These are phyloP conservation scores for Geotrichum armillariae DNA, from an alignment of 1,139 yeast species.

Conservation along the genomic window DNA sequence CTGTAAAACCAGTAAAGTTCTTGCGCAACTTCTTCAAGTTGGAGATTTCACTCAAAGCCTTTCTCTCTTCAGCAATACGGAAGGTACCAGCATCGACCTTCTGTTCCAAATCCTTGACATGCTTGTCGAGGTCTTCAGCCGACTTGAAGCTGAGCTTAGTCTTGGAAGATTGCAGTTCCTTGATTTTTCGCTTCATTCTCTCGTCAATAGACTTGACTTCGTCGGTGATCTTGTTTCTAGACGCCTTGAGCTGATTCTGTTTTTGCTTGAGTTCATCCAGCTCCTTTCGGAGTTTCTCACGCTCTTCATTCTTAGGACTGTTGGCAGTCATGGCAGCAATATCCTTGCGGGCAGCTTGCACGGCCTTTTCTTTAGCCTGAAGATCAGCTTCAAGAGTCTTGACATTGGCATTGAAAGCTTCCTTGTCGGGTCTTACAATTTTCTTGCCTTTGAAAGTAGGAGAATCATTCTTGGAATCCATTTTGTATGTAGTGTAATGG, in stretches of 20 bases:
- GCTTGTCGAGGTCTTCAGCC: constrained; percentile 55
- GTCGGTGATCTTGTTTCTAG: constrained; percentile 67
- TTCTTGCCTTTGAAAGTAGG: constrained; percentile 25
- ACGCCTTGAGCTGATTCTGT: constrained; percentile 70
- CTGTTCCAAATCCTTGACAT: constrained; percentile 64
- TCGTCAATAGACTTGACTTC: constrained; percentile 73
- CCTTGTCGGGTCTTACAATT: constrained; percentile 40
- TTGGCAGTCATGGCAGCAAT: constrained; percentile 33
- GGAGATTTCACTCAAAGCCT: constrained; percentile 80
- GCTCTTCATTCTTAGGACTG: constrained; percentile 45
- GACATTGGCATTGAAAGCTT: constrained; percentile 62
- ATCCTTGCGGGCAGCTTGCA: constrained; percentile 32
- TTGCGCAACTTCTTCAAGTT: constrained; percentile 78
- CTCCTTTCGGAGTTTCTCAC: constrained; percentile 64
- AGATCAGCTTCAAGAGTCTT: constrained; percentile 65
- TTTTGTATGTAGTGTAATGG: background rate
- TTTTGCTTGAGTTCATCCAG: constrained; percentile 62
- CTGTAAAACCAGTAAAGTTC: constrained; percentile 73
- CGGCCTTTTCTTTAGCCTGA: constrained; percentile 50
- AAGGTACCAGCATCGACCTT: constrained; percentile 81
- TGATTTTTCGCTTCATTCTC: constrained; percentile 70
- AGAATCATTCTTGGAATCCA: background rate
- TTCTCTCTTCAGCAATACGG: constrained; percentile 90
- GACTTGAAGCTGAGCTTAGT: constrained; percentile 69
- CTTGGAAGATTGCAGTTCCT: constrained; percentile 70